Conservation (phyloP, 768 basidiomycete genomes). For the Ephemerocybe angulata region DNA sequence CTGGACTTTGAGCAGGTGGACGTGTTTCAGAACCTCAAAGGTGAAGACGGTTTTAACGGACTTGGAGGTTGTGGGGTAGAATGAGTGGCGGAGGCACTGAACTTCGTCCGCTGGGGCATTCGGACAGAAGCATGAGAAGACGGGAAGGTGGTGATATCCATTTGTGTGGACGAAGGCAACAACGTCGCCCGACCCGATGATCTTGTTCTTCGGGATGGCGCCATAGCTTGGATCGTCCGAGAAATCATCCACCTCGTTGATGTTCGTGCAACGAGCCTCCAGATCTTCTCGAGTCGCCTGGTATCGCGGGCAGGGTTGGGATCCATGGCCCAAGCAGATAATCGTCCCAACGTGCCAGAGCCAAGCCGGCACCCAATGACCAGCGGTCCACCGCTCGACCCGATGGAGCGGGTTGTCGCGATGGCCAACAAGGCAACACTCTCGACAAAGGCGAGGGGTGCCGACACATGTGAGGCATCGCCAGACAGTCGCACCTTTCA, state of each 20-base stretch:
- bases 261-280: neutral
- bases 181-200: neutral
- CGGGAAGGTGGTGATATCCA: neutral
- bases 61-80: neutral
- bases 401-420: neutral
- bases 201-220: neutral
- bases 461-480: neutral
- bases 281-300: neutral
- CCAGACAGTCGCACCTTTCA: neutral
- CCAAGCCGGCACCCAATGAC: neutral
- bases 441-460: neutral
- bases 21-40: slow-evolving; percentile 18
- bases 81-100: neutral
- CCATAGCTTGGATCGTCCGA: neutral
- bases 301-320: neutral
- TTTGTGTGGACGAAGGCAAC: neutral
- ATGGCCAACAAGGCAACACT: neutral
- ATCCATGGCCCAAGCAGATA: neutral
- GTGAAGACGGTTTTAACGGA: slow-evolving; percentile 15
- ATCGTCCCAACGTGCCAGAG: neutral
- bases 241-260: neutral
- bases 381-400: neutral
- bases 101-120: neutral
- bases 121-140: neutral
- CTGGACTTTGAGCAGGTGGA: slow-evolving; percentile 12